These are phyloP conservation scores for Cordyceps pruinosa DNA, from an alignment of 2,329 filamentous ascomycete species.

Conservation along the genomic window DNA sequence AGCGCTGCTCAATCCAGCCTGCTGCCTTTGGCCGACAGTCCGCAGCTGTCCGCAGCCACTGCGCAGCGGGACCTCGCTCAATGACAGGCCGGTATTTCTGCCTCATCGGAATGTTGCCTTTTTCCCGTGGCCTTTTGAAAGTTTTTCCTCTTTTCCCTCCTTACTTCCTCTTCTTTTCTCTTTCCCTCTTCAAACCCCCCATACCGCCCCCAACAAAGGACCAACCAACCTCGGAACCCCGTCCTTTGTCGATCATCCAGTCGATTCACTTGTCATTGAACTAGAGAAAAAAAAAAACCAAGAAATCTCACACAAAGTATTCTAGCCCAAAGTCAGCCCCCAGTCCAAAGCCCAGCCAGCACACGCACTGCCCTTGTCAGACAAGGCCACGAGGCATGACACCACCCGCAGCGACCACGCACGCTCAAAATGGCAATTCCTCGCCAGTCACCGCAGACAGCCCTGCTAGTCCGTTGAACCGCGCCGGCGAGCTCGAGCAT, in stretches of 20 bases:
- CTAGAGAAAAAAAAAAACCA: neutral
- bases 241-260: neutral
- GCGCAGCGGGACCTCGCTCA: slow-evolving; percentile 10
- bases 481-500: slow-evolving; percentile 33
- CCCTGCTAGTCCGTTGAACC: neutral
- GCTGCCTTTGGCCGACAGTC: slow-evolving; percentile 5
- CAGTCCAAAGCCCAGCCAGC: neutral
- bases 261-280: neutral
- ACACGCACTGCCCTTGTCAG: neutral
- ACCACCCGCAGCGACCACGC: slow-evolving; percentile 5
- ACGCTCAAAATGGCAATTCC: slow-evolving; percentile 7
- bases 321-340: neutral
- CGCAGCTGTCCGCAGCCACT: neutral
- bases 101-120: neutral
- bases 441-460: neutral
- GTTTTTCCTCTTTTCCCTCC: neutral
- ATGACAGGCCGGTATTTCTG: slow-evolving; percentile 2
- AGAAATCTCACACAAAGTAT: too few species aligned
- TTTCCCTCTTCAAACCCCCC: too few species aligned
- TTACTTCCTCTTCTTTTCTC: neutral
- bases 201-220: neutral
- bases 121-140: neutral
- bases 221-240: neutral
- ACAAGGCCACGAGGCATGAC: slow-evolving; percentile 1
- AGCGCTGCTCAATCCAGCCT: too few species aligned